Evolutionary conservation across 257 asterid species (phyloP), one percentile per base, ranked within the genome.

Genomic region (Solanum sejunctum): DNA sequence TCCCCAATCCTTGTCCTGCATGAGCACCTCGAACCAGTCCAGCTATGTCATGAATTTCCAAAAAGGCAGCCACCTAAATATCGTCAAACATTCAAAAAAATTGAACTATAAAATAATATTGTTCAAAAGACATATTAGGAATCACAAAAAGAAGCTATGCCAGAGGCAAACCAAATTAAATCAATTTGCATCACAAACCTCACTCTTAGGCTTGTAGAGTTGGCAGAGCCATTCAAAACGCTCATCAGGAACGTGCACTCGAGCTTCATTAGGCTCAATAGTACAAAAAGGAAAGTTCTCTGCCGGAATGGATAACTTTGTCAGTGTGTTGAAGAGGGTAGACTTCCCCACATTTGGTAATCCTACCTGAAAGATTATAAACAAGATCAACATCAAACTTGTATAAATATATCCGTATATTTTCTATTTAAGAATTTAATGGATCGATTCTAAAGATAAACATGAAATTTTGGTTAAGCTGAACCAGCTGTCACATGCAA

Each of bases 1-100:
- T 97, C 80, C 99, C 99, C 75, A 97, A 86, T 88, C 99, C 99
- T 87, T 95, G 98, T 55, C 99, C 99, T 89, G 94, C 90, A 85
- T 95, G 98, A 88, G 98, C 99, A 82, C 99, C 99, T 80, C 97
- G 94, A 85, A 97, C 99, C 84, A 97, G 93, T 84, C 99, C 99
- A 84, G 99, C 99, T 45, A 97, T 97, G 87, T 95, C 99, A 85
- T 97, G 99, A 90, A 95, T 95, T 90, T 97, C 99, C 84, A 95
- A 82, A 87, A 97, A 97, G 73, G 99, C 98, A 60, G 99, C 90
- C 32, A 95, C 97, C 98, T 95, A 88, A 55, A 51, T 85, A 55
- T n/a, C 60, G 39, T 51, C 70, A 18, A 75, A 64, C 12, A 66
- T n/a, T 39, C 52, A 75, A 32, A 20, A 52, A 36, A 52, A 60